Evolutionary conservation across 441 rosid species (phyloP).

Genomic region (Brassica balearica): DNA sequence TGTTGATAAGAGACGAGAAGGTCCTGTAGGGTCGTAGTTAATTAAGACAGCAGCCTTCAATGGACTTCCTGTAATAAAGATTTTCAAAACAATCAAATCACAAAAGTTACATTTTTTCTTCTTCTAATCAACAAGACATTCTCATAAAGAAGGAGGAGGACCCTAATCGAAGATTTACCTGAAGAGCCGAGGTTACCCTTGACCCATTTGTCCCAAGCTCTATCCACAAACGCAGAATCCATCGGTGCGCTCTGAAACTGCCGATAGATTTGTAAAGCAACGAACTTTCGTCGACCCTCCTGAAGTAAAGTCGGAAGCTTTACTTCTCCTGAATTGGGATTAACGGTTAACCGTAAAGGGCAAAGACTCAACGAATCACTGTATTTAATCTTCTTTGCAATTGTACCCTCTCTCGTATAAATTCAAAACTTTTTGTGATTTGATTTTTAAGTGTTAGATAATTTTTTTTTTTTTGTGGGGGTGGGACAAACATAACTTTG

Average conservation of each 20-base stretch:
- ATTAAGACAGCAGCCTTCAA: slow-evolving; percentile 76
- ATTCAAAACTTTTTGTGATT: too few relatives aligned
- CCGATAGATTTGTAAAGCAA: neutral
- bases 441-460: too few relatives aligned
- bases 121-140: neutral
- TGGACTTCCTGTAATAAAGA: slow-evolving; percentile 54
- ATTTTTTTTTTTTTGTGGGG: too few relatives aligned
- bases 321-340: neutral
- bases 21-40: slow-evolving; percentile 74
- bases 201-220: slow-evolving; percentile 89
- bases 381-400: too few relatives aligned
- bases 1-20: slow-evolving; percentile 83
- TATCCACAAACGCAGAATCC: slow-evolving; percentile 68
- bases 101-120: neutral
- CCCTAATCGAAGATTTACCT: slow-evolving; percentile 46
- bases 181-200: slow-evolving; percentile 62
- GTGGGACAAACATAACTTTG: too few relatives aligned
- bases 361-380: too few relatives aligned
- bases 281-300: slow-evolving; percentile 26
- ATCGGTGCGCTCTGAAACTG: slow-evolving; percentile 23
- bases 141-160: neutral
- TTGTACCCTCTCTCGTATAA: too few relatives aligned
- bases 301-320: slow-evolving; percentile 11
- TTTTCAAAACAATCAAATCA: too few relatives aligned
- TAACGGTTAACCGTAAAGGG: too few relatives aligned